phyloP scores from a whole-genome alignment of 331 rosid genomes.

The Malus hybrid region DNA sequence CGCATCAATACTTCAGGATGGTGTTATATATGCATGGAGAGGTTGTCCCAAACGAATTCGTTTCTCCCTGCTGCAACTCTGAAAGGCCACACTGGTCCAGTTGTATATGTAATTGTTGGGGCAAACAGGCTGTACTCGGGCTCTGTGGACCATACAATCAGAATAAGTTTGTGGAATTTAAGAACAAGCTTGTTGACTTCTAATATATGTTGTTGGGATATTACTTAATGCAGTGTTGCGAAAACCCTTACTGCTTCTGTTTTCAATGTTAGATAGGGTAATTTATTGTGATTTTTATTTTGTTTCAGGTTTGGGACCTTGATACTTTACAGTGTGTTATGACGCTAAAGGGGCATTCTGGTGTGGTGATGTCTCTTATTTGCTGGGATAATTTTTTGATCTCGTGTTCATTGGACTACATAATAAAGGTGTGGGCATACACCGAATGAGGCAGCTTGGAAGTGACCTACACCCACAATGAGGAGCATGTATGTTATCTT shows the following conservation, averaged over 20 bases:
- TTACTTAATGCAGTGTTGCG: no score
- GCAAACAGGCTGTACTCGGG: conserved; percentile 30
- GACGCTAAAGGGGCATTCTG: conserved; percentile 27
- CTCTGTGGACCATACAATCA: conserved; percentile 33
- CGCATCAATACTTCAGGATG: conserved; percentile 15
- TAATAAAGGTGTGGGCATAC: conserved; percentile 24
- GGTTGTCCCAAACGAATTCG: conserved; percentile 14
- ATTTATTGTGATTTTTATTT: background rate
- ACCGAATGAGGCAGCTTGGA: conserved; percentile 4
- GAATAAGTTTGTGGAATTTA: conserved; percentile 14
- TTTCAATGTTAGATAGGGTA: background rate
- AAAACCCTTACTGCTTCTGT: background rate
- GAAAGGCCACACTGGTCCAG: conserved; percentile 24
- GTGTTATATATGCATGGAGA: conserved; percentile 36
- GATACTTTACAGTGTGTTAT: conserved; percentile 20
- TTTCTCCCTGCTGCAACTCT: conserved; percentile 23
- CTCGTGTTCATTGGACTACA: conserved; percentile 34
- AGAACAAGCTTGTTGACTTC: background rate
- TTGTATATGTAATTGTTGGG: conserved; percentile 23
- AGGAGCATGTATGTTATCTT: conserved; percentile 22
- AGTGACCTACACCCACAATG: conserved; percentile 15
- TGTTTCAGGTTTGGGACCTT: conserved; percentile 32
- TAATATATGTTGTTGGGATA: background rate
- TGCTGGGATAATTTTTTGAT: conserved; percentile 30
- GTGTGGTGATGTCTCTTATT: conserved; percentile 30